Percentiles rank a stretch among this genome's conserved stretches.
phyloP scores from a whole-genome alignment of 495 filamentous ascomycete species.

The Penicillium bovifimosum region DNA sequence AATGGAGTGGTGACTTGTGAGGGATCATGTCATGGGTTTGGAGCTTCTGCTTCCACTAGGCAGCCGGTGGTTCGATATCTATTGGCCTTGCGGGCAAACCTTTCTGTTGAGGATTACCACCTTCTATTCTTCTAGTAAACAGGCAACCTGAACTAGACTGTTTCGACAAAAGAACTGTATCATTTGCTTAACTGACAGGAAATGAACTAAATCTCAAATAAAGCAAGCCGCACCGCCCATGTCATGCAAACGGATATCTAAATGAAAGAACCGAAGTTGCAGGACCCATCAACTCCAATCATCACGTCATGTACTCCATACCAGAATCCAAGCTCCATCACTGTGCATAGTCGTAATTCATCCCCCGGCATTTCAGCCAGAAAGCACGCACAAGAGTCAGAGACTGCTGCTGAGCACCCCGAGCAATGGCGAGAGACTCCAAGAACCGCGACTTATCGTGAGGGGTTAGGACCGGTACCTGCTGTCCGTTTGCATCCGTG shows the following conservation, averaged over 20 bases:
- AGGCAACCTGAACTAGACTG: too few species aligned
- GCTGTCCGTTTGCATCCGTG: conserved; percentile 27
- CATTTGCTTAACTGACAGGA: too few species aligned
- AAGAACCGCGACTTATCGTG: conserved; percentile 36
- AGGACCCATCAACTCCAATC: conserved; percentile 10
- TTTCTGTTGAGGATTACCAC: too few species aligned
- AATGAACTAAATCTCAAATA: too few species aligned
- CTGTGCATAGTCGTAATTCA: conserved; percentile 57
- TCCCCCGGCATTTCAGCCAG: conserved; percentile 65
- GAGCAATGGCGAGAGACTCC: conserved; percentile 44
- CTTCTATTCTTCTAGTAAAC: too few species aligned
- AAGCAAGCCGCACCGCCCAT: conserved; percentile 3
- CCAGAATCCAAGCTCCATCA: conserved; percentile 12
- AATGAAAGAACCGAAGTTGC: conserved; percentile 3
- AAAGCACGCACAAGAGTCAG: conserved; percentile 59
- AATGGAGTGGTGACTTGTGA: too few species aligned
- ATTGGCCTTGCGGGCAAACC: too few species aligned
- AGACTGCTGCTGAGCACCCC: conserved; percentile 52
- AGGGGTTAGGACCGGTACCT: conserved; percentile 17
- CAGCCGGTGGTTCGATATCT: too few species aligned
- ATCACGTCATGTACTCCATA: conserved; percentile 7
- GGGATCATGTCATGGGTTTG: too few species aligned
- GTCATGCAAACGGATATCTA: conserved; percentile 16
- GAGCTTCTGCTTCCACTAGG: too few species aligned
- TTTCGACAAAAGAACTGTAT: too few species aligned